Percentiles rank a stretch among this genome's conserved stretches.
Conservation (phyloP, 768 basidiomycete species). For the Hypholoma fasciculare region DNA sequence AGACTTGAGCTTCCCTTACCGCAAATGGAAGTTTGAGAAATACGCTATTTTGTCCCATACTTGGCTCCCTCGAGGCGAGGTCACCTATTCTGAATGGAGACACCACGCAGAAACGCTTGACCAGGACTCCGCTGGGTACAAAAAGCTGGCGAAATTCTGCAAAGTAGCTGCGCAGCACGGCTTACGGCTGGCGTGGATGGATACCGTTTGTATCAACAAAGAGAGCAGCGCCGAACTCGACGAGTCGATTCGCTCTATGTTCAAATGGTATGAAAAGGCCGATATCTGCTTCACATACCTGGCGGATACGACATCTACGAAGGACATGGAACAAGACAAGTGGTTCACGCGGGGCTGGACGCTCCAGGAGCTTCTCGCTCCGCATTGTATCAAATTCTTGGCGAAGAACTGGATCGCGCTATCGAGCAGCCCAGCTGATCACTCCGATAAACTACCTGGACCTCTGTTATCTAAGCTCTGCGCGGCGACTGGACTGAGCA, state of each 20-base stretch:
- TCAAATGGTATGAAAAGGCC: not conserved
- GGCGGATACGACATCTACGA: not conserved
- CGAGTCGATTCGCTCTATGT: conserved; percentile 2
- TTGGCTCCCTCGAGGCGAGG: no score
- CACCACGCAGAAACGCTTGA: no score
- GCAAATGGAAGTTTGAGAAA: no score
- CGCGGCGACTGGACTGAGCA: not conserved
- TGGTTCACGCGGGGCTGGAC: conserved; percentile 4
- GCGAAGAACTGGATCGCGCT: not conserved
- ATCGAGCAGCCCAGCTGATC: not conserved
- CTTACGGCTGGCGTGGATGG: not conserved
- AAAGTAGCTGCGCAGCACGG: not conserved
- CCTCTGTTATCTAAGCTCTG: not conserved
- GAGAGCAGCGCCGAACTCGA: conserved; percentile 1
- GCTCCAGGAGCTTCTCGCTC: not conserved
- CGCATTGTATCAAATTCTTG: not conserved
- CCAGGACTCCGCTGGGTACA: not conserved
- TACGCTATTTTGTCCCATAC: no score
- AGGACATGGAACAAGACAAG: not conserved
- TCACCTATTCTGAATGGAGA: no score
- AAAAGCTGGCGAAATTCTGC: not conserved
- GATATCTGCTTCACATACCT: not conserved
- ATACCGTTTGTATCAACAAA: not conserved
- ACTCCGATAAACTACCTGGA: not conserved
- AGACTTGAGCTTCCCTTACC: no score